A percentile compares a stretch with the other conserved stretches of the same genome.
These are phyloP conservation scores for Metarhizium brunneum DNA, from an alignment of 2,329 filamentous ascomycete species.

Conservation along the genomic window DNA sequence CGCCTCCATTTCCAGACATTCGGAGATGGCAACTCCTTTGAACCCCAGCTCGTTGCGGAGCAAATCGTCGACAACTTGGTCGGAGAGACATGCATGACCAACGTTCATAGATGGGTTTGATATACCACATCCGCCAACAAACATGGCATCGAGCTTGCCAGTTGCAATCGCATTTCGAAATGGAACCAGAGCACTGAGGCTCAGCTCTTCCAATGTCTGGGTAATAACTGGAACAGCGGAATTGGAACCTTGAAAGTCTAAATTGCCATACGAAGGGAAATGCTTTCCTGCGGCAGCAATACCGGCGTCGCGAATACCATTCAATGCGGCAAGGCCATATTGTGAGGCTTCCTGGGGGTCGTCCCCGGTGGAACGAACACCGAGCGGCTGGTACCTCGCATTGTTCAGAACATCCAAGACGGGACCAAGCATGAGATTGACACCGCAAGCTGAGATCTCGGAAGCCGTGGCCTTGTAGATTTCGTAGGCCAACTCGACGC, in stretches of 20 bases:
- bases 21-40: constrained; percentile 84
- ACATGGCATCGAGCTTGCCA: constrained; percentile 80
- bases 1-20: constrained; percentile 95
- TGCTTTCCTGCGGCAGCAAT: constrained; percentile 89
- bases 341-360: constrained; percentile 92
- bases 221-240: constrained; percentile 93
- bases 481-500: constrained; percentile 74
- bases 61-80: constrained; percentile 86
- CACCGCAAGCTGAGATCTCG: constrained; percentile 83
- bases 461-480: constrained; percentile 89
- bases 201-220: constrained; percentile 85
- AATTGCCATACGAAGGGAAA: constrained; percentile 90
- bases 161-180: constrained; percentile 84
- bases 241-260: constrained; percentile 86
- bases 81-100: constrained; percentile 87
- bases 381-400: constrained; percentile 79
- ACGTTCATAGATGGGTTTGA: constrained; percentile 87
- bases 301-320: constrained; percentile 85
- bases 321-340: constrained; percentile 83
- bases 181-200: constrained; percentile 81
- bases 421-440: constrained; percentile 92
- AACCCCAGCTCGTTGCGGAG: constrained; percentile 85
- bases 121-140: constrained; percentile 90
- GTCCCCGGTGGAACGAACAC: constrained; percentile 82
- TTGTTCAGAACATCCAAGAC: constrained; percentile 92